Evolutionary conservation across 129 eudicot genomes (phyloP), one percentile per base, ranked within the genome.

Genomic region (Scalesia atractyloides): DNA sequence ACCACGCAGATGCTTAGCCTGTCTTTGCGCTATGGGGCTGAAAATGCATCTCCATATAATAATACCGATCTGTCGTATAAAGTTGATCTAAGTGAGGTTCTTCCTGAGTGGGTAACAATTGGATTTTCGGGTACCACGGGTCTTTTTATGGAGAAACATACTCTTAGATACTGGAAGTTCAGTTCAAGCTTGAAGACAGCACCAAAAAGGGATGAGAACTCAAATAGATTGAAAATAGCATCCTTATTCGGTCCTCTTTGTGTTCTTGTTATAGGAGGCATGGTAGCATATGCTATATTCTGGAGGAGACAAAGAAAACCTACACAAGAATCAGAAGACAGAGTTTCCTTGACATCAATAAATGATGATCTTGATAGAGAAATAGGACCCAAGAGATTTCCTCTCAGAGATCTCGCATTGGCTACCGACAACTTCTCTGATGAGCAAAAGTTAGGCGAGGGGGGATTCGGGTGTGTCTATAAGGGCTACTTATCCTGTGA

Each of bases 401-500:
- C 81, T 1, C 77, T 69, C 50, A 14, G 18, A 3, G 85, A 80
- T 62, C 82, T 86, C 2, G 37, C 18, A 44, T 8, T 36, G 19
- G 85, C 91, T 18, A 86, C 85, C 16, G 60, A 73, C 57, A 77
- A 80, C 53, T 83, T 86, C 69, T 69, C 81, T 0, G 46, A 24
- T 2, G 83, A 69, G 5, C 43, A 41, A 13, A 80, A 86, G 64
- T 54, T 86, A 48, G 91, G 91, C 0, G 68, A 80, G 33, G 91
- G 91, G 9, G 91, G 87, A 65, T 86, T 83, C 49, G 91, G 91
- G 3, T 65, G 76, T 50, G 91, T 86, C 16, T 86, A 83, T 70
- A 83, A 71, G 62, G 91, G 91, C 0, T 73, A 51, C 62, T 58
- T 86, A 2, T 7, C 24, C 0, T 69, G 78, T 54, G 41, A 65